phyloP scores from a whole-genome alignment of 192 early-diverging fungal species.

The Coemansia sp. region DNA sequence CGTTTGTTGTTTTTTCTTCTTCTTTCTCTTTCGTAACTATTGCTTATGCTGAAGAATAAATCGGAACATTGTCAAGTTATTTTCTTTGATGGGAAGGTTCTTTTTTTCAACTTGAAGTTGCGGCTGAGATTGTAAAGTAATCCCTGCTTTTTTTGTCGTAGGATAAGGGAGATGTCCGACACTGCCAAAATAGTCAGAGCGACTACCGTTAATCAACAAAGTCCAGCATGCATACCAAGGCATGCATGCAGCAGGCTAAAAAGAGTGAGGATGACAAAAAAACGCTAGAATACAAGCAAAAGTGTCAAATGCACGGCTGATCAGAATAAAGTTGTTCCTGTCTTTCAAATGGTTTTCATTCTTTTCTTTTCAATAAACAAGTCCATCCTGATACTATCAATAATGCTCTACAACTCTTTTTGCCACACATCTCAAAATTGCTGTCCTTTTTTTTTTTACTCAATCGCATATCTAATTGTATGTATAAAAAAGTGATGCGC shows the following conservation, averaged over 20 bases:
- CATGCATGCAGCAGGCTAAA: background rate
- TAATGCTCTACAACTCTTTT: background rate
- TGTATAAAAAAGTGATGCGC: background rate
- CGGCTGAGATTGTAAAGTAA: background rate
- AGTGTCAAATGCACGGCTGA: background rate
- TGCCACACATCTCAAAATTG: background rate
- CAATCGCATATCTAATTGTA: background rate
- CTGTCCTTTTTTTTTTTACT: background rate
- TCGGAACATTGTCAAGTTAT: background rate
- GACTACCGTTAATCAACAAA: background rate
- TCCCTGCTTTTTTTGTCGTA: background rate
- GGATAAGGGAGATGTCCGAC: background rate
- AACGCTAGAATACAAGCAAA: background rate
- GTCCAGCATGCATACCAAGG: background rate
- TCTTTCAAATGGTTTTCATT: background rate
- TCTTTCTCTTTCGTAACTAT: background rate
- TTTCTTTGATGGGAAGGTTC: background rate
- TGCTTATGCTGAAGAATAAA: background rate
- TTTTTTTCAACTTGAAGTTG: background rate
- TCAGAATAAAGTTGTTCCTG: background rate
- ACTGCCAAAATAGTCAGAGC: background rate
- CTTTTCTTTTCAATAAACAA: background rate
- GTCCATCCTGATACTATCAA: background rate
- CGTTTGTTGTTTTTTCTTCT: background rate
- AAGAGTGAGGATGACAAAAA: background rate